phyloP scores from a whole-genome alignment of 495 filamentous ascomycete genomes.

The Penicillium nucicola region DNA sequence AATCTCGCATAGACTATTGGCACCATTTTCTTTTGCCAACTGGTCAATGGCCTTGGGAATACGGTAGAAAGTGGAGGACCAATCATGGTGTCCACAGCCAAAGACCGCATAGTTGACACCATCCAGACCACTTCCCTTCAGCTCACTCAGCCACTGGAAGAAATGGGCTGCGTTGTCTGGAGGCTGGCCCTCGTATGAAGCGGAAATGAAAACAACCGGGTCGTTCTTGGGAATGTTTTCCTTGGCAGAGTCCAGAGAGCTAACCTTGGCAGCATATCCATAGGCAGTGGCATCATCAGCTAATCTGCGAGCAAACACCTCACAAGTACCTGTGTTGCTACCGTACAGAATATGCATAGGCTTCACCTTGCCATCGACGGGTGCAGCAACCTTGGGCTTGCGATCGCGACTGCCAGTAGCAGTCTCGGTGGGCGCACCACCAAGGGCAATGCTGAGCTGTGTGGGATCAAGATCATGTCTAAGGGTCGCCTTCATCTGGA shows the following conservation, averaged over 20 bases:
- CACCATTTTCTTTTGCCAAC: constrained; percentile 49
- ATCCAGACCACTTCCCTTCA: constrained; percentile 49
- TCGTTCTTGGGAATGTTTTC: constrained; percentile 58
- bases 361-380: constrained; percentile 24
- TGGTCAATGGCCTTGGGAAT: constrained; percentile 64
- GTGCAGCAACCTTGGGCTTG: constrained; percentile 17
- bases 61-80: constrained; percentile 68
- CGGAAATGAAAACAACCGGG: constrained; percentile 64
- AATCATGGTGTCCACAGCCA: constrained; percentile 52
- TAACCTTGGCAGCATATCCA: constrained; percentile 56
- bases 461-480: constrained; percentile 57
- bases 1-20: constrained; percentile 48
- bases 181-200: constrained; percentile 73
- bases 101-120: constrained; percentile 63
- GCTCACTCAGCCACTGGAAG: constrained; percentile 56
- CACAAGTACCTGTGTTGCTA: constrained; percentile 74
- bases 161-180: constrained; percentile 73
- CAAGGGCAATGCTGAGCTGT: constrained; percentile 52
- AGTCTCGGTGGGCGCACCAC: constrained; percentile 11
- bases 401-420: constrained; percentile 17
- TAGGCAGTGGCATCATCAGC: constrained; percentile 55
- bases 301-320: constrained; percentile 61
- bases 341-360: constrained; percentile 68
- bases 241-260: constrained; percentile 58
- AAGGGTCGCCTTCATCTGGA: constrained; percentile 64